A percentile compares a stretch with the other conserved stretches of the same genome.
These are phyloP conservation scores for Akanthomyces uredinophilus DNA, from an alignment of 2,329 filamentous ascomycete species.

Conservation along the genomic window DNA sequence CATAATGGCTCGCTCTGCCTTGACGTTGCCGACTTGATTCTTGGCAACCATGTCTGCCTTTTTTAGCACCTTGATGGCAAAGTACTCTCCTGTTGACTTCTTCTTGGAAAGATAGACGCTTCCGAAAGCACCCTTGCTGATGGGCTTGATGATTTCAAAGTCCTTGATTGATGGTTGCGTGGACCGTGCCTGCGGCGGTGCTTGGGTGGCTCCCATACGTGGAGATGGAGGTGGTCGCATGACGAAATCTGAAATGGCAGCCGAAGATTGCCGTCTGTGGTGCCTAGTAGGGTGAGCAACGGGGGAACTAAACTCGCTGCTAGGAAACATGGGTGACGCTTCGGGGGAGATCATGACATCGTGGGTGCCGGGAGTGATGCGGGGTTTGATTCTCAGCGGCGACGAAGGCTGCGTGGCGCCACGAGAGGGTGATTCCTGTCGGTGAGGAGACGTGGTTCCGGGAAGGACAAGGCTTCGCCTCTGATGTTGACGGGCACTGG, in stretches of 20 bases:
- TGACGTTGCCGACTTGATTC: conserved; percentile 98
- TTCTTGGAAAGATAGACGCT: conserved; percentile 98
- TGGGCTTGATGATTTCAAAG: conserved; percentile 98
- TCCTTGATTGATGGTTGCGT: conserved; percentile 96
- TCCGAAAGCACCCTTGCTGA: conserved; percentile 97
- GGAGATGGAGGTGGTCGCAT: conserved; percentile 75
- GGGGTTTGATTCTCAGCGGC: conserved; percentile 82
- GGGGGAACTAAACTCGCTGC: conserved; percentile 76
- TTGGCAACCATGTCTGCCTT: conserved; percentile 99
- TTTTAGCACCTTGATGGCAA: conserved; percentile 96
- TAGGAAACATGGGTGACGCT: conserved; percentile 79
- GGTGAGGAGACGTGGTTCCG: conserved; percentile 69
- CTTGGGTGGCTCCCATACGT: conserved; percentile 67
- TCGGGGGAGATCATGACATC: conserved; percentile 77
- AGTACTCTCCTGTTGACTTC: conserved; percentile 97
- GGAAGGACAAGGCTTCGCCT: conserved; percentile 82
- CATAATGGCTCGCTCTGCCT: conserved; percentile 98
- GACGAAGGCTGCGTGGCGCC: conserved; percentile 71
- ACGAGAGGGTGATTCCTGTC: conserved; percentile 85
- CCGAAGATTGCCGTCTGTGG: conserved; percentile 86
- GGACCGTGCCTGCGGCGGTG: conserved; percentile 78
- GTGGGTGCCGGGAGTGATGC: conserved; percentile 52
- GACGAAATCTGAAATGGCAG: conserved; percentile 66
- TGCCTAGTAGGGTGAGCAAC: conserved; percentile 56
- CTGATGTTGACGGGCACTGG: conserved; percentile 77